A percentile compares a stretch with the other conserved stretches of the same genome.
Evolutionary conservation across 139 green algal species (phyloP).

Genomic region (Zygnema cylindricum): DNA sequence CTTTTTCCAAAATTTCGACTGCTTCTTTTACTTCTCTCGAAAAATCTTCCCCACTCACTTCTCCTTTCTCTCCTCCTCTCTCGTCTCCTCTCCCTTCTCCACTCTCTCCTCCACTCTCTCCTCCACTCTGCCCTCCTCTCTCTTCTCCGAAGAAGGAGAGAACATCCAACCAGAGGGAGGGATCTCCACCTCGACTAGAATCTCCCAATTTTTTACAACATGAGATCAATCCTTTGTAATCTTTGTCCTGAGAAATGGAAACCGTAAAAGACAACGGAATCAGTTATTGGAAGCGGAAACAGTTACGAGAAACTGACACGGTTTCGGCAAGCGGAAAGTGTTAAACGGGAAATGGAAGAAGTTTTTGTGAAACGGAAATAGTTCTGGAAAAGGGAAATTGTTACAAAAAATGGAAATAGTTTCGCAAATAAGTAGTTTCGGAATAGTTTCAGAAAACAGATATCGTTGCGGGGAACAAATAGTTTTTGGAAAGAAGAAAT

Average conservation of each 20-base stretch:
- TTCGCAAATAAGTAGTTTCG: no score
- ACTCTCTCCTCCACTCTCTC: constrained; percentile 1
- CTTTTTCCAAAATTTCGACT: constrained; percentile 80
- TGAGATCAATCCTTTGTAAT: constrained; percentile 78
- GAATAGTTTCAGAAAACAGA: no score
- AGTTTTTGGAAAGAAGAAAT: no score
- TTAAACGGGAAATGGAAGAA: no score
- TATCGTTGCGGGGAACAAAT: no score
- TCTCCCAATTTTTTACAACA: constrained; percentile 79
- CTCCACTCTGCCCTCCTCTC: background rate
- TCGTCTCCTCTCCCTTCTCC: background rate
- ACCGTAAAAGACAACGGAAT: no score
- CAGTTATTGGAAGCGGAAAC: no score
- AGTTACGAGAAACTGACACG: no score
- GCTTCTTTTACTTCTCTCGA: constrained; percentile 67
- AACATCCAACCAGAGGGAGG: constrained; percentile 83
- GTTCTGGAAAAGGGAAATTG: no score
- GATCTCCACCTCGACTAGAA: constrained; percentile 67
- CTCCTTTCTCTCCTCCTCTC: background rate
- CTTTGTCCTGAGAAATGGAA: constrained; percentile 58
- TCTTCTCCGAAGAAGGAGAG: constrained; percentile 75
- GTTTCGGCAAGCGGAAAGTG: no score
- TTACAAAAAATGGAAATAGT: no score
- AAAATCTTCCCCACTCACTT: constrained; percentile 21
- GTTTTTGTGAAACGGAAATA: no score